phyloP scores from a whole-genome alignment of 2,329 filamentous ascomycete species.

The Curvularia eragrostidis region DNA sequence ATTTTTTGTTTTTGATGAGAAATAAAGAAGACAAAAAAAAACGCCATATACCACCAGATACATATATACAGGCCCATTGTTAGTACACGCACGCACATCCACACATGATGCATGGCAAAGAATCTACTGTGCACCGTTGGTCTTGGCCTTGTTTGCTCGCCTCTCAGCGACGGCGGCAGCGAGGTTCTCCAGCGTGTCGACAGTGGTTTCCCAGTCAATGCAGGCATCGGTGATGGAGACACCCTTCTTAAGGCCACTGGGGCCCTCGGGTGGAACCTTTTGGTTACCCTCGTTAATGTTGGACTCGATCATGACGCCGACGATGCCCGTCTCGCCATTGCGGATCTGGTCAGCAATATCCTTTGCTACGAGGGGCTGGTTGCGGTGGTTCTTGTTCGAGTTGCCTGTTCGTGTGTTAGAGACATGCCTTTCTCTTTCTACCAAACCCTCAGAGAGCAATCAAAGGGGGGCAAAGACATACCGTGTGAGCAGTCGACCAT shows the following conservation, averaged over 20 bases:
- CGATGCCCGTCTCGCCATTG: slow-evolving; percentile 83
- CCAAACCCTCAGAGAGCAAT: not conserved
- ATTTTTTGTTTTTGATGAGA: not conserved
- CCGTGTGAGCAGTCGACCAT: slow-evolving; percentile 99
- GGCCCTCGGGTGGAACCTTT: slow-evolving; percentile 85
- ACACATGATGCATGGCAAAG: not conserved
- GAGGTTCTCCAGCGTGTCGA: slow-evolving; percentile 81
- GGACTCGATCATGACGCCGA: slow-evolving; percentile 99
- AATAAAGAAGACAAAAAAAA: not conserved
- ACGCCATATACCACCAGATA: not conserved
- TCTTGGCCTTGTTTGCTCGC: slow-evolving; percentile 57
- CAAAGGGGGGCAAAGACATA: slow-evolving; percentile 50
- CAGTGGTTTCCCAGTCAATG: slow-evolving; percentile 89
- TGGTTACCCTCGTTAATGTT: slow-evolving; percentile 84
- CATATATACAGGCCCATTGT: not conserved
- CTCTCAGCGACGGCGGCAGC: slow-evolving; percentile 82
- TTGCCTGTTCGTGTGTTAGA: slow-evolving; percentile 67
- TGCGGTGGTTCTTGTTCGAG: slow-evolving; percentile 95
- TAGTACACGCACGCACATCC: not conserved
- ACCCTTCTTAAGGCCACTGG: slow-evolving; percentile 79
- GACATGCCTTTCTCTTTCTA: not conserved
- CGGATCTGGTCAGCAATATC: slow-evolving; percentile 83
- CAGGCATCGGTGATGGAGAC: slow-evolving; percentile 96
- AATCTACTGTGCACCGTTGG: slow-evolving; percentile 29
- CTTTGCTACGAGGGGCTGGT: slow-evolving; percentile 92